phyloP scores from a whole-genome alignment of 768 basidiomycete genomes.

The Tulasnella sp. region DNA sequence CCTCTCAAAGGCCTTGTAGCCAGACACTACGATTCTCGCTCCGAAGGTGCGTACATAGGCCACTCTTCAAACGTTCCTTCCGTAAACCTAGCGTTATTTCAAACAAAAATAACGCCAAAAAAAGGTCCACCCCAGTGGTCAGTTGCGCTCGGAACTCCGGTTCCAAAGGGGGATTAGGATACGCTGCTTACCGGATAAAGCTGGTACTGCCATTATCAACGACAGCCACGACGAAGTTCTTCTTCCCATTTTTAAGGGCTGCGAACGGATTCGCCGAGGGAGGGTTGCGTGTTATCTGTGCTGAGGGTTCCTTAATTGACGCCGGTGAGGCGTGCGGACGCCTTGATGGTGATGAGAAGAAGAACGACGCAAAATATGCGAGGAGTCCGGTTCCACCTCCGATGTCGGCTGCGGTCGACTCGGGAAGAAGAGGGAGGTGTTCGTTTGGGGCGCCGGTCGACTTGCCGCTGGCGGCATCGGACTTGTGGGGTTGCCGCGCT shows the following conservation, averaged over 20 bases:
- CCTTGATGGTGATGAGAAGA: slow-evolving; percentile 7
- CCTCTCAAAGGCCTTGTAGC: background rate
- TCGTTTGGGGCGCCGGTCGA: background rate
- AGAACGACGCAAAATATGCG: slow-evolving; percentile 15
- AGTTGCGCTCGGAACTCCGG: slow-evolving; percentile 5
- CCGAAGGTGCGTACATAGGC: slow-evolving; percentile 50
- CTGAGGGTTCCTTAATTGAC: background rate
- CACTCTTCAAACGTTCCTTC: slow-evolving; percentile 81
- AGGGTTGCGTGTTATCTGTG: slow-evolving; percentile 2
- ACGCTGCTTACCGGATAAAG: slow-evolving; percentile 52
- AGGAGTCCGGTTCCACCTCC: background rate
- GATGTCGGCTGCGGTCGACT: background rate
- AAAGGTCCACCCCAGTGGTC: background rate
- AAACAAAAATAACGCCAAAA: background rate
- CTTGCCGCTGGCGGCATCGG: background rate
- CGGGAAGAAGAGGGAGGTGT: background rate
- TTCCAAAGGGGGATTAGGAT: background rate
- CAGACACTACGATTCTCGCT: background rate
- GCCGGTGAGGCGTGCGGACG: slow-evolving; percentile 37
- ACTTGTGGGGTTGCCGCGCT: slow-evolving; percentile 44
- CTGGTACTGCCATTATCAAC: slow-evolving; percentile 84
- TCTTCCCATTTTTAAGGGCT: slow-evolving; percentile 77
- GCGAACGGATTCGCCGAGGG: slow-evolving; percentile 62
- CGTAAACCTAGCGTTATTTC: slow-evolving; percentile 51
- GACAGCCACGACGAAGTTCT: slow-evolving; percentile 76